These are phyloP conservation scores for Eucalyptus sp. DNA, from an alignment of 345 rosid genomes.

Conservation along the genomic window DNA sequence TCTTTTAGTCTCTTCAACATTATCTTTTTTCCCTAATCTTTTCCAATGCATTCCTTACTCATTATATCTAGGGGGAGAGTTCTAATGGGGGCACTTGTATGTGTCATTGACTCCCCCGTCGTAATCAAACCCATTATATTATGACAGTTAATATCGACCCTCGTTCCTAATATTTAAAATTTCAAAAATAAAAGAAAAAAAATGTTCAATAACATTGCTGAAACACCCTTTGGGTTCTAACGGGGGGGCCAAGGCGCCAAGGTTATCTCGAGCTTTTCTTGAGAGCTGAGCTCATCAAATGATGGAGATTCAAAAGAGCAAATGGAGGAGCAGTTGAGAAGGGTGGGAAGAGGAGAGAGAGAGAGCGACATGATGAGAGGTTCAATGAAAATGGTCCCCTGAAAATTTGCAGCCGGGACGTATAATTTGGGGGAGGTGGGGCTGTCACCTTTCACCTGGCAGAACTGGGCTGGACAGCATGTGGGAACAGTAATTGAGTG, in stretches of 20 bases:
- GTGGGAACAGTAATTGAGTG: not conserved
- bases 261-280: not conserved
- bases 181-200: not conserved
- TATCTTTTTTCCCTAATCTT: not conserved
- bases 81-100: not conserved
- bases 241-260: not conserved
- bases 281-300: not conserved
- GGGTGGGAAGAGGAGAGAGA: not conserved
- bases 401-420: slow-evolving; percentile 2
- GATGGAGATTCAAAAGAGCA: not conserved
- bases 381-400: slow-evolving; percentile 14
- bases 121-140: not conserved
- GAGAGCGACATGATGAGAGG: not conserved
- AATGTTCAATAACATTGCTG: not conserved
- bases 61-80: not conserved
- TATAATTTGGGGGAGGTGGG: not conserved
- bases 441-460: not conserved
- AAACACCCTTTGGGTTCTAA: not conserved
- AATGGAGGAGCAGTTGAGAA: not conserved
- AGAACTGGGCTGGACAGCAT: slow-evolving; percentile 1
- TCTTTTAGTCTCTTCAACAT: not conserved
- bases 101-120: not conserved
- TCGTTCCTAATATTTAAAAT: not conserved
- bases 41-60: not conserved
- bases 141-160: not conserved